Conservation (phyloP, 75 land plant species). For the Picea glauca region DNA sequence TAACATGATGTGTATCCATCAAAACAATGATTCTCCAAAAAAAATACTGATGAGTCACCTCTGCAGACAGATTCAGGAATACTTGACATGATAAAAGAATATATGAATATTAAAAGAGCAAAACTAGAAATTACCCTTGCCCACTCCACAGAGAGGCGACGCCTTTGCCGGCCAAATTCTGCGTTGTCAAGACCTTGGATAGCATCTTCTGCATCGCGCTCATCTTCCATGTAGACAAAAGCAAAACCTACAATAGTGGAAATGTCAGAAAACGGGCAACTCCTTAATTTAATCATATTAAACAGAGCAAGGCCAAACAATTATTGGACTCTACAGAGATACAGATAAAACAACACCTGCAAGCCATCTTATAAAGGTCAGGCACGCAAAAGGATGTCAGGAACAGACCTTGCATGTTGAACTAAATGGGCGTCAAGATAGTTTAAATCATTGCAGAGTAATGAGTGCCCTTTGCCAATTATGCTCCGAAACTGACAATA, state of each 20-base stretch:
- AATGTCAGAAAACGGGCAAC: neutral
- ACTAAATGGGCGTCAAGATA: constrained; percentile 43
- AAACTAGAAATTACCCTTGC: constrained; percentile 54
- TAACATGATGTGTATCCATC: constrained; percentile 4
- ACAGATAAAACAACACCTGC: constrained; percentile 9
- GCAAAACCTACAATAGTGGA: neutral
- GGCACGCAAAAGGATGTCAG: constrained; percentile 15
- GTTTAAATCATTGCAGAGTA: constrained; percentile 30
- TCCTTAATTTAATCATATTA: neutral
- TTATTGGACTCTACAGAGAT: neutral
- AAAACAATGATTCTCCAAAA: neutral
- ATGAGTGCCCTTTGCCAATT: constrained; percentile 16
- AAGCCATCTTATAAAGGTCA: neutral
- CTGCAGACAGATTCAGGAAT: neutral
- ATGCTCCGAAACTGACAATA: constrained; percentile 22
- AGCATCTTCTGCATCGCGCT: constrained; percentile 93
- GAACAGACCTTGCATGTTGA: constrained; percentile 51
- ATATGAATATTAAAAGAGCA: neutral
- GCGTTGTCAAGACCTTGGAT: constrained; percentile 67
- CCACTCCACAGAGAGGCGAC: constrained; percentile 90
- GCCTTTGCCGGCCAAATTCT: constrained; percentile 80
- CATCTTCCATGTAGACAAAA: constrained; percentile 40
- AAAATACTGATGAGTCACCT: neutral
- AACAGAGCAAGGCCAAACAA: neutral
- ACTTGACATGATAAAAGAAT: neutral